Percentiles rank a stretch among this genome's conserved stretches.
These are phyloP conservation scores for Multifurca ochricompacta DNA, from an alignment of 768 basidiomycete species.

Conservation along the genomic window DNA sequence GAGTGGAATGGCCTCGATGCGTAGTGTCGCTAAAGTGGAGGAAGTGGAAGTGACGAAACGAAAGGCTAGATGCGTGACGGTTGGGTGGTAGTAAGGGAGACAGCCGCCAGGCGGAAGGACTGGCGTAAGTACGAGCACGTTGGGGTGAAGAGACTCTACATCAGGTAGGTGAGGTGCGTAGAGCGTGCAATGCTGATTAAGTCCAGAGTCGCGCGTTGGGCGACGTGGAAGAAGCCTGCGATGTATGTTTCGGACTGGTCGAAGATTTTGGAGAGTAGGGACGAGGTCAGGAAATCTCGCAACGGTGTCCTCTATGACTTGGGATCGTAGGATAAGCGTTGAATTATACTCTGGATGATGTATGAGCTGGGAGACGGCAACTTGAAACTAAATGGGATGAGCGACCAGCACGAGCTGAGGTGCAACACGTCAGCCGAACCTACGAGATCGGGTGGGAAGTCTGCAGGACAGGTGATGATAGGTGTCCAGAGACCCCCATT, in stretches of 20 bases:
- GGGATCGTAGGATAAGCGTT: conserved; percentile 80
- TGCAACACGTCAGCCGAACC: conserved; percentile 1
- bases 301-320: conserved; percentile 42
- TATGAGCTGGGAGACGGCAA: conserved; percentile 61
- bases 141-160: conserved; percentile 18
- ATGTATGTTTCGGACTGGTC: conserved; percentile 46
- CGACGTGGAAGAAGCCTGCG: conserved; percentile 69
- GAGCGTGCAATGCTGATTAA: conserved; percentile 78
- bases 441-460: conserved; percentile 29
- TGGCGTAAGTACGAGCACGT: conserved; percentile 51
- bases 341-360: conserved; percentile 93
- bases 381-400: conserved; percentile 54
- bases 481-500: conserved; percentile 25
- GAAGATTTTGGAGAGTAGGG: conserved; percentile 34
- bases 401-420: not conserved
- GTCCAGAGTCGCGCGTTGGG: conserved; percentile 61
- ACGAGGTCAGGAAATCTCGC: conserved; percentile 24
- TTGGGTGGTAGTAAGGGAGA: conserved; percentile 88
- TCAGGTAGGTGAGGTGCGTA: conserved; percentile 32
- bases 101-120: conserved; percentile 36
- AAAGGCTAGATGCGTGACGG: conserved; percentile 74
- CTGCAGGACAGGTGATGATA: conserved; percentile 27
- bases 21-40: conserved; percentile 30
- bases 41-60: conserved; percentile 43
- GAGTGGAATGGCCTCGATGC: conserved; percentile 53